These are phyloP conservation scores for Lachnellula arida DNA, from an alignment of 2,329 filamentous ascomycete species.

Conservation along the genomic window DNA sequence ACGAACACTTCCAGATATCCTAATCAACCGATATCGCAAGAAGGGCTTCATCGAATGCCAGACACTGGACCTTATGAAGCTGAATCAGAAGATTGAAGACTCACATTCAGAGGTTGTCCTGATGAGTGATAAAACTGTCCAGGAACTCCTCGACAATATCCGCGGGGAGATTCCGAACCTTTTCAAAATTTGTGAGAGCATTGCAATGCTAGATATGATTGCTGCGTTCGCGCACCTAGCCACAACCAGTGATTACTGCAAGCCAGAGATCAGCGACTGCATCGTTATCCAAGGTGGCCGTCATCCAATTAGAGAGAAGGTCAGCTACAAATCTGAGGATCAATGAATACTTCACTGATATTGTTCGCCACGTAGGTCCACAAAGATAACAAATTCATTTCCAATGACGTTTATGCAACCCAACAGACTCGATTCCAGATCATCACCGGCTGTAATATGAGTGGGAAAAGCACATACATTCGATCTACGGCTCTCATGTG, in stretches of 20 bases:
- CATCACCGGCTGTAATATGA: conserved; percentile 97
- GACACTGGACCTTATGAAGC: conserved; percentile 76
- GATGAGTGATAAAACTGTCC: conserved; percentile 74
- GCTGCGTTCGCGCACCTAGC: conserved; percentile 70
- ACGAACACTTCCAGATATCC: conserved; percentile 55
- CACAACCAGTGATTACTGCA: conserved; percentile 57
- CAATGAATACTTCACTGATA: neutral
- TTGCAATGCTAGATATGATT: conserved; percentile 85
- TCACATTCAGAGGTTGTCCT: conserved; percentile 79
- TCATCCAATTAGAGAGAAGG: conserved; percentile 66
- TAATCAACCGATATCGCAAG: conserved; percentile 73
- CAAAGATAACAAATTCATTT: conserved; percentile 63
- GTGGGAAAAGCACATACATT: conserved; percentile 94
- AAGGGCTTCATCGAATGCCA: conserved; percentile 81
- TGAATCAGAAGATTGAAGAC: conserved; percentile 72
- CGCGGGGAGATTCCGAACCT: conserved; percentile 65
- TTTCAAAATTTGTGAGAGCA: conserved; percentile 80
- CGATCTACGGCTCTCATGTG: conserved; percentile 76
- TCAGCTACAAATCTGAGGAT: conserved; percentile 27
- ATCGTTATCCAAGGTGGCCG: conserved; percentile 62
- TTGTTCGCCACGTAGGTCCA: conserved; percentile 44
- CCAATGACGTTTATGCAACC: conserved; percentile 86
- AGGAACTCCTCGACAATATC: conserved; percentile 67
- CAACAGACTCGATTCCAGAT: conserved; percentile 82
- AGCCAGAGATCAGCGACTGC: conserved; percentile 58